Evolutionary conservation across 106 monocot genomes (phyloP), one percentile per base, ranked within the genome.

Genomic region (Alisma plantagoaquatica): DNA sequence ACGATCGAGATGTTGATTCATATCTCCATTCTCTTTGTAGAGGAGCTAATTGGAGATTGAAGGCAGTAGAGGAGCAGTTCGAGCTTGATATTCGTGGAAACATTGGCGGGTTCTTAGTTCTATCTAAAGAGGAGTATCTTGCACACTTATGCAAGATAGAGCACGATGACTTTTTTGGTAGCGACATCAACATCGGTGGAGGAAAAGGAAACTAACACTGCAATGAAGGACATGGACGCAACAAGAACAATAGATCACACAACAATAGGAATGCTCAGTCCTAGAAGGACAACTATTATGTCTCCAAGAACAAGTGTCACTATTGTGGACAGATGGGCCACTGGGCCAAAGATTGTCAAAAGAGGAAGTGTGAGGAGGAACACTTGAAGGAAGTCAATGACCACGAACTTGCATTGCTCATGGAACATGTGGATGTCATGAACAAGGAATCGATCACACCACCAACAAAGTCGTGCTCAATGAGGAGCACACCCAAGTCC

Each of bases 281-380:
- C 57, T 27, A 24, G 41, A n/a, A n/a, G n/a, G n/a, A n/a, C n/a
- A n/a, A n/a, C n/a, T n/a, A n/a, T n/a, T n/a, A n/a, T n/a, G n/a
- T n/a, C n/a, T n/a, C n/a, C n/a, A n/a, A n/a, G 22, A 43, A 59
- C 41, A 24, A 44, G 18, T 59, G 58, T n/a, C 38, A 27, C 22
- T 23, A 19, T 23, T 59, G 58, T 27, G 58, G 58, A 21, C 41
- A 59, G 57, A 3, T 58, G 12, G 57, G 57, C 19, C 57, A 54
- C 4, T 29, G 3, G 29, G 51, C 51, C 51, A 7, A 0, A 2
- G 24, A 51, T 24, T 51, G 51, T 35, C 29, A 35, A 10, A 18
- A 17, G 35, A 58, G 44, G n/a, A n/a, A n/a, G n/a, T n/a, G n/a
- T n/a, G n/a, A n/a, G n/a, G n/a, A n/a, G n/a, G n/a, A n/a, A n/a